Conservation (phyloP, 106 monocot genomes). For the Dendrobium catenatum region DNA sequence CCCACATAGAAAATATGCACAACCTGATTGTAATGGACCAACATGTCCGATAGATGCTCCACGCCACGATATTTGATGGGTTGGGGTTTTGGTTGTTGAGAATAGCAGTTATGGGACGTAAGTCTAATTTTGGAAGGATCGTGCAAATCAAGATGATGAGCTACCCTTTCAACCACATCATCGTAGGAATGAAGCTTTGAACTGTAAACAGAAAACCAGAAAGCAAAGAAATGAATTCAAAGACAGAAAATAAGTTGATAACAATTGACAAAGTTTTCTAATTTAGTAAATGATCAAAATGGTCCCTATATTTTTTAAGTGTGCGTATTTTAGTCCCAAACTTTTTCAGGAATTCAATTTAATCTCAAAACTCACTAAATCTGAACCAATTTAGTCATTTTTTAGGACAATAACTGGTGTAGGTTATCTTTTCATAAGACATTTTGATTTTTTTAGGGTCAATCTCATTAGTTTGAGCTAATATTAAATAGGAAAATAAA, state of each 20-base stretch:
- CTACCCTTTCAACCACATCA: conserved; percentile 91
- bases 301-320: no score
- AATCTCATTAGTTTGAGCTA: no score
- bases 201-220: conserved; percentile 21
- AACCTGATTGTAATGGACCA: conserved; percentile 97
- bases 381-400: no score
- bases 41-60: conserved; percentile 89
- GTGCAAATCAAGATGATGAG: conserved; percentile 67
- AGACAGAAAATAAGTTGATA: background rate
- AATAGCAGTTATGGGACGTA: conserved; percentile 97
- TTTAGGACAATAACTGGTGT: no score
- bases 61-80: conserved; percentile 90
- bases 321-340: no score
- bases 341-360: no score
- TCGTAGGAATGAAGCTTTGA: conserved; percentile 86
- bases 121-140: conserved; percentile 94
- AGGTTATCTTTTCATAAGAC: no score
- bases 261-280: background rate
- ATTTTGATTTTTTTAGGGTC: no score
- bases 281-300: background rate
- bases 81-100: conserved; percentile 97
- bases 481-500: no score
- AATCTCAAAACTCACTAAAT: no score
- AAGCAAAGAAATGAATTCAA: background rate
- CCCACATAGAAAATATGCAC: background rate